Percentiles rank a stretch among this genome's conserved stretches.
These are phyloP conservation scores for Penicillium concentricum DNA, from an alignment of 2,329 filamentous ascomycete genomes.

Conservation along the genomic window DNA sequence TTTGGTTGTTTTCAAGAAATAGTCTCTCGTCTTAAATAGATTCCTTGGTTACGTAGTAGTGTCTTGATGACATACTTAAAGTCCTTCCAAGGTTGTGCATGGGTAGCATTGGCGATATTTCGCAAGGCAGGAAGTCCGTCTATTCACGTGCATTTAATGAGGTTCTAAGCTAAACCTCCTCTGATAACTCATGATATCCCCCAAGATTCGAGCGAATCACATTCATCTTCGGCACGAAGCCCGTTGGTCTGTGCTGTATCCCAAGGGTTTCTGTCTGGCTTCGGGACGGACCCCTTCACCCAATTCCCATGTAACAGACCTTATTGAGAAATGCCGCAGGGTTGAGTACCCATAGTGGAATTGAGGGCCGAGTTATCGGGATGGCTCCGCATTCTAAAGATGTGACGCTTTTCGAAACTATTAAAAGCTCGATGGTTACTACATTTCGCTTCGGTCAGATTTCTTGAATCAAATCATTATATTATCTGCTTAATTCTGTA, in stretches of 20 bases:
- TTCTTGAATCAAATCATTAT: not conserved
- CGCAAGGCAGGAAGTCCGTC: not conserved
- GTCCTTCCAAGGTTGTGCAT: too few species aligned
- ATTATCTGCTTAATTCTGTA: not conserved
- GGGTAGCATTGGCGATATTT: not conserved
- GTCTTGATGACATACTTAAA: not conserved
- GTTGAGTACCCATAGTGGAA: not conserved
- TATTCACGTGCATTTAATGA: not conserved
- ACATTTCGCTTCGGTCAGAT: not conserved
- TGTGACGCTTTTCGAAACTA: not conserved
- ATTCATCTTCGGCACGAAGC: conserved; percentile 21
- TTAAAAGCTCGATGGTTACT: not conserved
- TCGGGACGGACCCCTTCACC: conserved; percentile 12
- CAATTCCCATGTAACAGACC: not conserved
- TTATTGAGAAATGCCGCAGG: not conserved
- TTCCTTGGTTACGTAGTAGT: not conserved
- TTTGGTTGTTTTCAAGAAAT: not conserved
- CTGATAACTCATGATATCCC: not conserved
- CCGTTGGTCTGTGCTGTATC: conserved; percentile 16
- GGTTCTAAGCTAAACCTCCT: not conserved
- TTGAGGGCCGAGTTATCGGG: not conserved
- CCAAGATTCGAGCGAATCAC: not conserved
- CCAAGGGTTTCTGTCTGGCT: not conserved
- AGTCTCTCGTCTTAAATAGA: not conserved
- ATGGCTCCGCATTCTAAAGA: not conserved